Conservation (phyloP, 179 eudicot genomes). For the Heliamphora pulchella region DNA sequence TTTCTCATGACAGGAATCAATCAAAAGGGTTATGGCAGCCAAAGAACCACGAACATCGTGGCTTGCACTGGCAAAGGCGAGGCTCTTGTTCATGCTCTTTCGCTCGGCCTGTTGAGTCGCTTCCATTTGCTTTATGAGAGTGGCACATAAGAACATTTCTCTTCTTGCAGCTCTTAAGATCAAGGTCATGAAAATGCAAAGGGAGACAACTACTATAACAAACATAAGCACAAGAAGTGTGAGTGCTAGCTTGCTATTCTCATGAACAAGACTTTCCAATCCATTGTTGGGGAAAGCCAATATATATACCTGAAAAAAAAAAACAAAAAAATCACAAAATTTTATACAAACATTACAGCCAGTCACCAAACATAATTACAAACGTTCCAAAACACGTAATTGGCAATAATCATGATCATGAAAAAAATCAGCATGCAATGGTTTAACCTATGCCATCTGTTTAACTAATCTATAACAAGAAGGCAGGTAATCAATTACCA, state of each 20-base stretch:
- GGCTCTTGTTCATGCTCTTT: constrained; percentile 56
- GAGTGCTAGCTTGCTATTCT: constrained; percentile 24
- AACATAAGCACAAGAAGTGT: constrained; percentile 32
- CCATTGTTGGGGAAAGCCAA: constrained; percentile 25
- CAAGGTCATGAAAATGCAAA: constrained; percentile 24
- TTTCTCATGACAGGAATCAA: constrained; percentile 28
- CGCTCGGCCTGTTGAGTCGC: constrained; percentile 68
- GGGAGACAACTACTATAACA: constrained; percentile 21
- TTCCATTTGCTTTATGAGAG: constrained; percentile 68
- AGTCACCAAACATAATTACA: neutral
- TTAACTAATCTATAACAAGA: neutral
- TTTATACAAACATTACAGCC: too few species aligned
- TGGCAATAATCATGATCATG: too few species aligned
- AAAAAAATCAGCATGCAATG: too few species aligned
- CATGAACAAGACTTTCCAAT: constrained; percentile 12
- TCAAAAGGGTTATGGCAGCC: constrained; percentile 50
- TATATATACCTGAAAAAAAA: constrained; percentile 27
- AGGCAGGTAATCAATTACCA: neutral
- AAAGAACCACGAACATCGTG: constrained; percentile 71
- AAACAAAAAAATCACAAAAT: too few species aligned
- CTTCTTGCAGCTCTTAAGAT: constrained; percentile 37
- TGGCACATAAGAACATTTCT: constrained; percentile 48
- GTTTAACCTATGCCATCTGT: too few species aligned
- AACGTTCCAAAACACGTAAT: too few species aligned
- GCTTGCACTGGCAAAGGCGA: constrained; percentile 66